Evolutionary conservation across 352 stramenopile species (phyloP).

Genomic region (Globisporangium sylvaticum): DNA sequence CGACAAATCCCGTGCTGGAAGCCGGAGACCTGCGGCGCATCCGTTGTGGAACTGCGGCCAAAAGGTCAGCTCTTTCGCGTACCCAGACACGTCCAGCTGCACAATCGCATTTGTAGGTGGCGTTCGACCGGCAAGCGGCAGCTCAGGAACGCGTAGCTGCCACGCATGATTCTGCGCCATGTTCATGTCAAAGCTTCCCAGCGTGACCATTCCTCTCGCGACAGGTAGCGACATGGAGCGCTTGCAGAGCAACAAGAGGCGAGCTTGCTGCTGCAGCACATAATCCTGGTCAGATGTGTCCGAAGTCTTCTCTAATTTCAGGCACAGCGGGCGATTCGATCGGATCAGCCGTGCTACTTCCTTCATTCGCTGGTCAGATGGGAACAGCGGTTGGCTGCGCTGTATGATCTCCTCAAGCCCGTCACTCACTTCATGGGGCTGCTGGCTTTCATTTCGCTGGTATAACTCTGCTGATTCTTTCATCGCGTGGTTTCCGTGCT

Average conservation of each 20-base stretch:
- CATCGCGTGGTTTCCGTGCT: background rate
- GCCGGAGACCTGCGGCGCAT: constrained; percentile 92
- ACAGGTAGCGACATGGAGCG: constrained; percentile 91
- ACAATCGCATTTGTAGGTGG: constrained; percentile 93
- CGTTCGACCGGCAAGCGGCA: constrained; percentile 92
- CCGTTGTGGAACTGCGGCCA: constrained; percentile 99
- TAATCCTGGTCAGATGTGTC: constrained; percentile 74
- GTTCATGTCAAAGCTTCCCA: constrained; percentile 86
- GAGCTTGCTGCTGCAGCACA: constrained; percentile 89
- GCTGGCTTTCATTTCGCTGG: constrained; percentile 15
- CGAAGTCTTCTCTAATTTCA: constrained; percentile 65
- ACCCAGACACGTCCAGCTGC: constrained; percentile 88
- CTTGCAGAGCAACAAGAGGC: constrained; percentile 93
- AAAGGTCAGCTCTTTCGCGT: constrained; percentile 88
- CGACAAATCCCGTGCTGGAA: constrained; percentile 67
- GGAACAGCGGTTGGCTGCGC: constrained; percentile 60
- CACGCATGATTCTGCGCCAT: constrained; percentile 72
- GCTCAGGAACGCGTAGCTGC: constrained; percentile 86
- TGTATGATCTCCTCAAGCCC: constrained; percentile 60
- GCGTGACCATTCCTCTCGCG: constrained; percentile 95
- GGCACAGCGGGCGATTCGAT: constrained; percentile 62
- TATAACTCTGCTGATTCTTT: constrained; percentile 13
- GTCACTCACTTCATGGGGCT: constrained; percentile 34
- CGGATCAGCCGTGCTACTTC: constrained; percentile 78
- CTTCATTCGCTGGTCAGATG: constrained; percentile 70